Percentiles rank a stretch among this genome's conserved stretches.
These are phyloP conservation scores for Talaromyces sp. DNA, from an alignment of 2,329 filamentous ascomycete genomes.

Conservation along the genomic window DNA sequence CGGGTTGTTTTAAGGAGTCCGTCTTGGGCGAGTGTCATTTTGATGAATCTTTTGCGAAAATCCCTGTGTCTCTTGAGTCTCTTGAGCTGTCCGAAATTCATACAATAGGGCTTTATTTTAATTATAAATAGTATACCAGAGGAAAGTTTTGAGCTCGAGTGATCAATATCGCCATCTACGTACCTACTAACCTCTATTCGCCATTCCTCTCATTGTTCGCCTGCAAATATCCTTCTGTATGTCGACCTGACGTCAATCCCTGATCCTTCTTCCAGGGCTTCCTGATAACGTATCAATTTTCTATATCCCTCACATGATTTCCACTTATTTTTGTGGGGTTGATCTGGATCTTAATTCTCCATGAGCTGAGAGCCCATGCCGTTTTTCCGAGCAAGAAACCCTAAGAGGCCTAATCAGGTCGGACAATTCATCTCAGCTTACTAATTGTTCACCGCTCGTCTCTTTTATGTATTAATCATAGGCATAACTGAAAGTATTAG, in stretches of 20 bases:
- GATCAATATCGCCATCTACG: background rate
- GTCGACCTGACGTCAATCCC: conserved; percentile 2
- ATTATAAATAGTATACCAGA: no score
- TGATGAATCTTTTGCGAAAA: background rate
- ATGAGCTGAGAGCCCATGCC: background rate
- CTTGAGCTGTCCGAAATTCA: no score
- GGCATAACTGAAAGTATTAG: no score
- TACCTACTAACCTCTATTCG: background rate
- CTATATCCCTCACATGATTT: no score
- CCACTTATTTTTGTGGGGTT: background rate
- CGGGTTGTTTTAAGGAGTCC: conserved; percentile 3
- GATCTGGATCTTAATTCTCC: no score
- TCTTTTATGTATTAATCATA: no score
- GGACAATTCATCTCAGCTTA: background rate
- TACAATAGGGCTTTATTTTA: no score
- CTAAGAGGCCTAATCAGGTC: background rate
- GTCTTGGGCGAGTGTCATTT: conserved; percentile 12
- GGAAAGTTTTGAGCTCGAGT: background rate
- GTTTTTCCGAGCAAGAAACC: background rate
- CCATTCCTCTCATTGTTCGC: background rate
- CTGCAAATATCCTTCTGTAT: background rate
- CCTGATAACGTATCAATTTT: no score
- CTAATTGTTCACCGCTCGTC: background rate
- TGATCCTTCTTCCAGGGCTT: no score
- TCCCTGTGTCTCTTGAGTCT: no score